These are phyloP conservation scores for Candida sanyiensis DNA, from an alignment of 805 yeast species.

Conservation along the genomic window DNA sequence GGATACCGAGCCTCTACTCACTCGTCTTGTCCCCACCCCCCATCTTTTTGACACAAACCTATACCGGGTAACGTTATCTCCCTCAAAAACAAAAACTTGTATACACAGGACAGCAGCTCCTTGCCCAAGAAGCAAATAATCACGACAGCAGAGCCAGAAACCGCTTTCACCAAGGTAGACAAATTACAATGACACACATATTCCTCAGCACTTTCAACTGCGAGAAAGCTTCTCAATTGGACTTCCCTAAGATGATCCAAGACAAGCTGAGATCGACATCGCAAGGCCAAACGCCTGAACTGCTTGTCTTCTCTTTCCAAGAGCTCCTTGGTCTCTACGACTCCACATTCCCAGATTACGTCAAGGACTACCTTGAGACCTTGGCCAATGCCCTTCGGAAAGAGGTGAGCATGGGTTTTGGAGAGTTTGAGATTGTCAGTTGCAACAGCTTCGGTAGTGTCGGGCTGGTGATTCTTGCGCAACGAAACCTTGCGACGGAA, in stretches of 20 bases:
- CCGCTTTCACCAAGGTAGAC: too few relatives aligned
- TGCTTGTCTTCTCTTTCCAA: slow-evolving; percentile 61
- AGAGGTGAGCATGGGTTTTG: slow-evolving; percentile 30
- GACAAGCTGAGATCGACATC: background rate
- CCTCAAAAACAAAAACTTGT: too few relatives aligned
- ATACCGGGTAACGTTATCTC: too few relatives aligned
- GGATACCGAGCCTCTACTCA: too few relatives aligned
- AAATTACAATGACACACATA: slow-evolving; percentile 9
- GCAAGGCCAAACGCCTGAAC: slow-evolving; percentile 28
- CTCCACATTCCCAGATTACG: slow-evolving; percentile 38
- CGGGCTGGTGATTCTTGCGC: slow-evolving; percentile 47
- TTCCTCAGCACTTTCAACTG: slow-evolving; percentile 45
- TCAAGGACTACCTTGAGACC: slow-evolving; percentile 33
- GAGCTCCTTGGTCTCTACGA: slow-evolving; percentile 55
- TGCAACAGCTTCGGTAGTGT: slow-evolving; percentile 50
- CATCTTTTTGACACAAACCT: too few relatives aligned
- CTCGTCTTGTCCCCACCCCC: too few relatives aligned
- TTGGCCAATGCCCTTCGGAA: slow-evolving; percentile 33
- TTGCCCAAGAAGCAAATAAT: too few relatives aligned
- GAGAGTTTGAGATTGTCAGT: slow-evolving; percentile 37
- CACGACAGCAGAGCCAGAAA: too few relatives aligned
- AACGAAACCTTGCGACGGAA: too few relatives aligned
- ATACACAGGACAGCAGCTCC: too few relatives aligned
- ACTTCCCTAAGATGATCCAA: background rate
- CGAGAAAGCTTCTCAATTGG: slow-evolving; percentile 41